Evolutionary conservation across 1,284 basidiomycete species (phyloP).

Genomic region (Heterobasidion annosum): DNA sequence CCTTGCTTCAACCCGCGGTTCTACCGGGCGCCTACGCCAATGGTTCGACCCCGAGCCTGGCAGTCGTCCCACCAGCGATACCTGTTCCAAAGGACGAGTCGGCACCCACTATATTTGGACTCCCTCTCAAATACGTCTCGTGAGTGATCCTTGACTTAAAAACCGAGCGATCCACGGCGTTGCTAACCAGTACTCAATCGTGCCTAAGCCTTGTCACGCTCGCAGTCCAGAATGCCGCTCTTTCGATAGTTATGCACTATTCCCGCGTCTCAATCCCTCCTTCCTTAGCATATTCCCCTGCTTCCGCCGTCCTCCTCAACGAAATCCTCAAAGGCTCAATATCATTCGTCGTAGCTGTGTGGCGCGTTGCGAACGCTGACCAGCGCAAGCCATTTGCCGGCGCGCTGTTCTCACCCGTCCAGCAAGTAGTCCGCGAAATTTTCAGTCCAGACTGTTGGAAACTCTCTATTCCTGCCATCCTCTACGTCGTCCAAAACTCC

Average conservation of each 20-base stretch:
- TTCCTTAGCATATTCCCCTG: slow-evolving; percentile 79
- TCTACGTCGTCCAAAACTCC: slow-evolving; percentile 93
- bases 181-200: slow-evolving; percentile 1
- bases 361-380: slow-evolving; percentile 24
- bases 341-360: slow-evolving; percentile 69
- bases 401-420: slow-evolving; percentile 28
- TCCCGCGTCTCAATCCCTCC: slow-evolving; percentile 80
- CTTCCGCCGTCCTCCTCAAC: slow-evolving; percentile 87
- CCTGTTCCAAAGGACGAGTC: slow-evolving; percentile 14
- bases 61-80: background rate
- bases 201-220: slow-evolving; percentile 74
- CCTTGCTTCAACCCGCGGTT: slow-evolving; percentile 11
- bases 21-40: background rate
- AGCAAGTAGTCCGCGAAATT: slow-evolving; percentile 43
- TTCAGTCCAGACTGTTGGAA: slow-evolving; percentile 86
- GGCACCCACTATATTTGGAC: slow-evolving; percentile 35
- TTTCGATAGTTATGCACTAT: slow-evolving; percentile 96
- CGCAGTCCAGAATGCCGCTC: slow-evolving; percentile 91
- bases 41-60: background rate
- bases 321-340: slow-evolving; percentile 91
- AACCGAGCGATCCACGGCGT: background rate
- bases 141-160: slow-evolving; percentile 24
- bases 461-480: slow-evolving; percentile 72
- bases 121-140: slow-evolving; percentile 59
- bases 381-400: slow-evolving; percentile 17